These are phyloP conservation scores for Globisporangium echinulatum DNA, from an alignment of 352 stramenopile species.

Conservation along the genomic window DNA sequence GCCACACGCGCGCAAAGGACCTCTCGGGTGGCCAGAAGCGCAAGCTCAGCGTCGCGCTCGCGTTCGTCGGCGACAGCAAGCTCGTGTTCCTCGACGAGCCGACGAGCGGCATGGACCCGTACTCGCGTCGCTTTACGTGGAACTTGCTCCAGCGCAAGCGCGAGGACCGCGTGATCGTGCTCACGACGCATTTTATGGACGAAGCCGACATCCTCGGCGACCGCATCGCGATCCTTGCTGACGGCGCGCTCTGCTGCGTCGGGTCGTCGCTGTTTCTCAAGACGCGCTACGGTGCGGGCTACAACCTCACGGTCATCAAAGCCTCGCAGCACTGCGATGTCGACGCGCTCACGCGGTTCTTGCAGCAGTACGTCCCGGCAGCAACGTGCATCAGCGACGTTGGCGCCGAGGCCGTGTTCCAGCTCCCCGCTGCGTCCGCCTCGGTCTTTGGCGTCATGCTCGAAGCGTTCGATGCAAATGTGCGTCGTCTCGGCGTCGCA, in stretches of 20 bases:
- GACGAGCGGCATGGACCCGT: conserved; percentile 95
- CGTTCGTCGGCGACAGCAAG: conserved; percentile 91
- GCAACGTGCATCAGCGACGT: conserved; percentile 87
- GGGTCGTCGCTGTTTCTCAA: conserved; percentile 85
- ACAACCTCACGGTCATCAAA: conserved; percentile 76
- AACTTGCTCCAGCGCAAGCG: conserved; percentile 70
- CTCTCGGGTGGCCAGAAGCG: conserved; percentile 93
- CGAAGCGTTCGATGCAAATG: conserved; percentile 54
- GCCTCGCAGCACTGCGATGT: conserved; percentile 22
- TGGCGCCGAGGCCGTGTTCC: conserved; percentile 92
- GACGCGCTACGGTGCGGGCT: conserved; percentile 89
- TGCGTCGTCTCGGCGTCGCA: conserved; percentile 49
- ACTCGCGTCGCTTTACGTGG: conserved; percentile 89
- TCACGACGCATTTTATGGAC: conserved; percentile 92
- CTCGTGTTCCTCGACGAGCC: conserved; percentile 91
- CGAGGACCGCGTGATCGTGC: conserved; percentile 69
- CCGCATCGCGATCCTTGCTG: conserved; percentile 86
- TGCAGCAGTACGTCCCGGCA: conserved; percentile 53
- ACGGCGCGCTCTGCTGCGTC: conserved; percentile 46
- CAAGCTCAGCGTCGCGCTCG: conserved; percentile 93
- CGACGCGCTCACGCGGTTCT: conserved; percentile 23
- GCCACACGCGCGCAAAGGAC: conserved; percentile 38
- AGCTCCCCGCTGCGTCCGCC: conserved; percentile 85
- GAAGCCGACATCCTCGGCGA: conserved; percentile 90
- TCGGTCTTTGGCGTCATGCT: conserved; percentile 91